Conservation (phyloP, 768 basidiomycete species). For the Cytidiella melzeri region DNA sequence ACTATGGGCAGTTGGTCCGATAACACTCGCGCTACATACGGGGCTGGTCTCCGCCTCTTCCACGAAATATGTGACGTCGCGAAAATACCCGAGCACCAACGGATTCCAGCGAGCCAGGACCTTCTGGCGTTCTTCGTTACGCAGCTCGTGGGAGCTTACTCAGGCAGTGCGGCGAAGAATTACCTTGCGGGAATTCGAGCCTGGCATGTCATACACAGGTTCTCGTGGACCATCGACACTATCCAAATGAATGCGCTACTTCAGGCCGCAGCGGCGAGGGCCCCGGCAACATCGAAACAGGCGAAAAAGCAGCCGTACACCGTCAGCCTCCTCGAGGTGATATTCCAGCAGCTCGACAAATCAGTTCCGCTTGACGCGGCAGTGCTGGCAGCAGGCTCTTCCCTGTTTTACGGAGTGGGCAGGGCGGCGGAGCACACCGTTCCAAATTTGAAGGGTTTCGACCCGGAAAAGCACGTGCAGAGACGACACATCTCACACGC, state of each 20-base stretch:
- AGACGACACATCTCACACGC: too few relatives aligned
- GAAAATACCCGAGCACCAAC: constrained; percentile 8
- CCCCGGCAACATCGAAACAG: constrained; percentile 12
- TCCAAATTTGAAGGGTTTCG: background rate
- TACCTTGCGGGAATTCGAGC: constrained; percentile 16
- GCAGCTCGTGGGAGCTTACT: constrained; percentile 10
- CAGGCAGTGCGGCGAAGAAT: constrained; percentile 7
- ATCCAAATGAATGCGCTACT: constrained; percentile 14
- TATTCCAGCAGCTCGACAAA: constrained; percentile 7
- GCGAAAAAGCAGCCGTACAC: constrained; percentile 14
- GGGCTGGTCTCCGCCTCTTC: constrained; percentile 16
- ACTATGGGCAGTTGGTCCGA: background rate
- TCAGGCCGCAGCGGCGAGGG: constrained; percentile 7
- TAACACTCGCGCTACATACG: constrained; percentile 13
- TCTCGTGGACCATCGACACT: constrained; percentile 13
- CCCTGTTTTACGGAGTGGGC: constrained; percentile 4
- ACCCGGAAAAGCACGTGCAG: background rate
- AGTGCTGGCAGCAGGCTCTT: background rate
- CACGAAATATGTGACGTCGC: constrained; percentile 15
- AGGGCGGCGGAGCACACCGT: constrained; percentile 10
- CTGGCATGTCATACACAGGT: constrained; percentile 24
- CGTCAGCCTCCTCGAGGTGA: constrained; percentile 1
- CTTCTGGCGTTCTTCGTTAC: constrained; percentile 17
- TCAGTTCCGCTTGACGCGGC: constrained; percentile 3
- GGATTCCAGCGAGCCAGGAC: background rate